Percentiles rank a stretch among this genome's conserved stretches.
These are phyloP conservation scores for Hura crepitans DNA, from an alignment of 441 rosid genomes.

Conservation along the genomic window DNA sequence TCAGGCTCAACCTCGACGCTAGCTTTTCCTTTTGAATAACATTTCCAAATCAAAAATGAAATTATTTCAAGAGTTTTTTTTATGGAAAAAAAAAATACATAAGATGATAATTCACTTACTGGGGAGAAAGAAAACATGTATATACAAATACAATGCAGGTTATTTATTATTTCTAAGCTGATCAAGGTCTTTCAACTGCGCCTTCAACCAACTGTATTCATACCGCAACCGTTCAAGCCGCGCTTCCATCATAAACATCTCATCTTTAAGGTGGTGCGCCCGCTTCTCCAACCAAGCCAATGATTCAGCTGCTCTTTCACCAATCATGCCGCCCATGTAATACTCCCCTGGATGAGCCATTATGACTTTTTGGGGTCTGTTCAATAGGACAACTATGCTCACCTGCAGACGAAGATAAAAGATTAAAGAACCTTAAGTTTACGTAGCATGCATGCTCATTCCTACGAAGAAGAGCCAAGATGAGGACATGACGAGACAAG, in stretches of 20 bases:
- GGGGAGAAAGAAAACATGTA: background rate
- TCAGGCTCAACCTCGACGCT: no score
- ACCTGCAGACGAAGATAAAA: slow-evolving; percentile 36
- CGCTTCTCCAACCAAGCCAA: slow-evolving; percentile 71
- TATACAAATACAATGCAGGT: slow-evolving; percentile 17
- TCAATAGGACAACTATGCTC: slow-evolving; percentile 67
- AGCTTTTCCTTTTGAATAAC: no score
- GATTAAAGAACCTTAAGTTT: background rate
- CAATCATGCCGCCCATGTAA: slow-evolving; percentile 28
- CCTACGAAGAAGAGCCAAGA: background rate
- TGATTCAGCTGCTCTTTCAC: slow-evolving; percentile 40
- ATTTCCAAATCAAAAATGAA: no score
- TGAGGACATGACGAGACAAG: background rate
- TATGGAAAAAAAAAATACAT: background rate
- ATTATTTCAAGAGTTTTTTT: no score
- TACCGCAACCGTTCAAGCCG: slow-evolving; percentile 68
- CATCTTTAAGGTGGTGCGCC: slow-evolving; percentile 69
- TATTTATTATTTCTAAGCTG: slow-evolving; percentile 26
- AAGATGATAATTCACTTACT: no score
- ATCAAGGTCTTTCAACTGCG: slow-evolving; percentile 53
- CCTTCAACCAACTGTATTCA: slow-evolving; percentile 55
- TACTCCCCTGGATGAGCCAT: slow-evolving; percentile 36
- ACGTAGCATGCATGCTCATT: no score
- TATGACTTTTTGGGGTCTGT: slow-evolving; percentile 56
- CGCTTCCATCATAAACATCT: slow-evolving; percentile 67